Percentiles rank a stretch among this genome's conserved stretches.
Conservation (phyloP, 1,284 basidiomycete species). For the Ceratobasidium sp. region DNA sequence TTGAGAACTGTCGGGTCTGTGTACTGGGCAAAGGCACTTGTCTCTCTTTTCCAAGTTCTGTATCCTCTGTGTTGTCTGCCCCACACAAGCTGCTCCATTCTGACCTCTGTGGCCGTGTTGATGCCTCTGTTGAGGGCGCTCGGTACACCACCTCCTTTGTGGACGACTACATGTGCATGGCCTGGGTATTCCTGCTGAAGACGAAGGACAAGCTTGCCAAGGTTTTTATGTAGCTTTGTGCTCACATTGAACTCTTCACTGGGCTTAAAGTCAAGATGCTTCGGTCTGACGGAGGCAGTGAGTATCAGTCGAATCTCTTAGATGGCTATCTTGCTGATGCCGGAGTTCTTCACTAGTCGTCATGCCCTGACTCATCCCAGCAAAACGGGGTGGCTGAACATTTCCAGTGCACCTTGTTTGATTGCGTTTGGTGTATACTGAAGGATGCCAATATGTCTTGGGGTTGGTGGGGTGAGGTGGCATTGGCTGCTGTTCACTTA, state of each 20-base stretch:
- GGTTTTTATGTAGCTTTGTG: conserved; percentile 52
- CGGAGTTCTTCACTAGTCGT: conserved; percentile 36
- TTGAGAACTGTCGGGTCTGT: conserved; percentile 46
- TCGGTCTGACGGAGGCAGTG: conserved; percentile 56
- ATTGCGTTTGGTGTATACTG: conserved; percentile 22
- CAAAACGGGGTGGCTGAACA: conserved; percentile 44
- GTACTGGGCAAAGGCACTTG: conserved; percentile 36
- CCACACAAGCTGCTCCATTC: conserved; percentile 52
- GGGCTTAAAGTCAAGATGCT: conserved; percentile 51
- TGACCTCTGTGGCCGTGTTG: conserved; percentile 52
- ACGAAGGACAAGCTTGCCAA: conserved; percentile 51
- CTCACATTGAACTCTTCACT: conserved; percentile 51
- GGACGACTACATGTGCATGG: conserved; percentile 51
- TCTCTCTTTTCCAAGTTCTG: conserved; percentile 38
- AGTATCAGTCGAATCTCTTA: conserved; percentile 51
- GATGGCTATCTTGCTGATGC: conserved; percentile 41
- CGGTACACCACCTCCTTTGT: conserved; percentile 53
- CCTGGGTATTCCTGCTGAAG: conserved; percentile 49
- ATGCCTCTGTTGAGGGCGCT: conserved; percentile 47
- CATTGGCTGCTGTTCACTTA: not conserved
- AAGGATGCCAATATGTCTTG: conserved; percentile 16
- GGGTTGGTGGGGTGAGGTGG: conserved; percentile 34
- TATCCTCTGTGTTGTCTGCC: not conserved
- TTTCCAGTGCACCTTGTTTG: conserved; percentile 20
- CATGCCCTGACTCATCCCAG: conserved; percentile 21